Percentiles rank a stretch among this genome's conserved stretches.
Conservation (phyloP, 768 basidiomycete genomes). For the Auricularia cornea region DNA sequence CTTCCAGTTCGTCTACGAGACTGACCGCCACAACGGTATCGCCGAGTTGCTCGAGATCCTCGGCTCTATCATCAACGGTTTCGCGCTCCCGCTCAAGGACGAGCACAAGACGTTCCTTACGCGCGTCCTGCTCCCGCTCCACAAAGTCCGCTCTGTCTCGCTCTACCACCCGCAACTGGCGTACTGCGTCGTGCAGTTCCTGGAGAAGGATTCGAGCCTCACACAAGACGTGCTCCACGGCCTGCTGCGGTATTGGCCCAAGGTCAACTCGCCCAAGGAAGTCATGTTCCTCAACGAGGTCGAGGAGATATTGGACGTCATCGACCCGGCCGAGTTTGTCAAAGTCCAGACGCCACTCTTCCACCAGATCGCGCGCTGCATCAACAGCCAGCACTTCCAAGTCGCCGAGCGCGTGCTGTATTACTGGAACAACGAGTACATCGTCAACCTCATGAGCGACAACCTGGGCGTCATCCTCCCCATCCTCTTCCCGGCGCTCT, state of each 20-base stretch:
- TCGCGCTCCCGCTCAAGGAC: constrained; percentile 94
- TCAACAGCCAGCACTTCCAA: constrained; percentile 99
- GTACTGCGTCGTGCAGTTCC: constrained; percentile 97
- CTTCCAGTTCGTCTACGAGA: constrained; percentile 98
- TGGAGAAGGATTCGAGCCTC: constrained; percentile 88
- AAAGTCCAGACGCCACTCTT: constrained; percentile 92
- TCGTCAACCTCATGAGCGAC: constrained; percentile 98
- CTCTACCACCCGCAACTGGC: constrained; percentile 99
- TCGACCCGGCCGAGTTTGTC: constrained; percentile 91
- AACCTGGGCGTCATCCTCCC: constrained; percentile 84
- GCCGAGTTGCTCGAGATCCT: constrained; percentile 97
- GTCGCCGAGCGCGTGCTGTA: constrained; percentile 94
- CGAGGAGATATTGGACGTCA: constrained; percentile 97
- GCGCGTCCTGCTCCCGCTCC: constrained; percentile 86
- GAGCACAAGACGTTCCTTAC: constrained; percentile 98
- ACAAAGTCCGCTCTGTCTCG: constrained; percentile 97
- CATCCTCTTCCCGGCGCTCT: constrained; percentile 93
- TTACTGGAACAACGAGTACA: constrained; percentile 99
- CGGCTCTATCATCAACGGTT: constrained; percentile 99
- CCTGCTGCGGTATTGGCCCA: constrained; percentile 96
- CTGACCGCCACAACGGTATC: constrained; percentile 97
- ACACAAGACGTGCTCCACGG: constrained; percentile 96
- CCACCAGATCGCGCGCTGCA: constrained; percentile 89
- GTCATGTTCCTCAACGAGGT: constrained; percentile 99
- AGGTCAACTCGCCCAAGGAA: constrained; percentile 98